A percentile compares a stretch with the other conserved stretches of the same genome.
Conservation (phyloP, 352 stramenopile species). For the Phytophthora pisi region DNA sequence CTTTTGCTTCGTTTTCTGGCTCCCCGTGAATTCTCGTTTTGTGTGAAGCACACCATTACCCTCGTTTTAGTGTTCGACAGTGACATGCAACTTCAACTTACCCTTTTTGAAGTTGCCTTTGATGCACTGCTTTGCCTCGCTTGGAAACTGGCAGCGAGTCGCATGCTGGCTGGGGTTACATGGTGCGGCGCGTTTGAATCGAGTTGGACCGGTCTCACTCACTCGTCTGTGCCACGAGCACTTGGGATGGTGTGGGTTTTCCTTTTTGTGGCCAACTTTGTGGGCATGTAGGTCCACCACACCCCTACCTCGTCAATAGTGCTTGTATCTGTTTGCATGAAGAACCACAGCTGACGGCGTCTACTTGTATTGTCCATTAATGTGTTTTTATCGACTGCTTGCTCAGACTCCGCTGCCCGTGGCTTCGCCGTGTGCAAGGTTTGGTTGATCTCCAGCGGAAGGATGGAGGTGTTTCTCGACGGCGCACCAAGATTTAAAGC, state of each 20-base stretch:
- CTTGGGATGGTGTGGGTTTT: background rate
- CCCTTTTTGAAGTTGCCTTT: background rate
- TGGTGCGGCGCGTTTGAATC: too few species aligned
- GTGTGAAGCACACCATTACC: background rate
- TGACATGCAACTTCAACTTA: conserved; percentile 23
- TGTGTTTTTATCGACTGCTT: conserved; percentile 14
- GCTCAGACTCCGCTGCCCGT: conserved; percentile 13
- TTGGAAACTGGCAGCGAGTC: background rate
- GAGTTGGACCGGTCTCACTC: background rate
- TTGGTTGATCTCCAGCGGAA: conserved; percentile 5
- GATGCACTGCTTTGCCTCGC: background rate
- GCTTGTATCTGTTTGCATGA: background rate
- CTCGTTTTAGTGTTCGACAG: background rate
- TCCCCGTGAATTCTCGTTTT: conserved; percentile 16
- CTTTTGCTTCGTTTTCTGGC: conserved; percentile 37
- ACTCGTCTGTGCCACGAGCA: background rate
- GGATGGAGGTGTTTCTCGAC: conserved; percentile 1
- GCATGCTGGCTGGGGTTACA: background rate
- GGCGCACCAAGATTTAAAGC: conserved; percentile 41
- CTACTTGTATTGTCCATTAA: conserved; percentile 22
- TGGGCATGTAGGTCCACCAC: background rate
- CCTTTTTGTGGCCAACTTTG: background rate
- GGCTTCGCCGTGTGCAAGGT: conserved; percentile 9
- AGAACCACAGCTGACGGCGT: background rate
- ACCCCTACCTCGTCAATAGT: too few species aligned